Evolutionary conservation across 345 rosid genomes (phyloP).

Genomic region (Populus deltoides): DNA sequence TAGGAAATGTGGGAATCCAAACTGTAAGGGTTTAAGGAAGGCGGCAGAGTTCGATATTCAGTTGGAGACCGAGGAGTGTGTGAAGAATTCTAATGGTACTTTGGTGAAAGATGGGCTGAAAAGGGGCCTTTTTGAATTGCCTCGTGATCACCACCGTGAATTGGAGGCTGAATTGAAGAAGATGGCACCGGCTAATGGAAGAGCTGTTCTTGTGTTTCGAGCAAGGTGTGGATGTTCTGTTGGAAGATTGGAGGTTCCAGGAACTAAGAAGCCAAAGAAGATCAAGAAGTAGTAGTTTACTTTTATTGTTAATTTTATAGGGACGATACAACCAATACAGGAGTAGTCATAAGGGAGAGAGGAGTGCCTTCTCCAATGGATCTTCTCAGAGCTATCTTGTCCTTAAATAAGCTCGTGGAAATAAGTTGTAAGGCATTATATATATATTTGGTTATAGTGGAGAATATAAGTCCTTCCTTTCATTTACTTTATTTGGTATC

Average conservation of each 20-base stretch:
- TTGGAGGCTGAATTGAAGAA: slow-evolving; percentile 71
- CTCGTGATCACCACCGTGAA: slow-evolving; percentile 64
- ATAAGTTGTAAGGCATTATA: slow-evolving; percentile 44
- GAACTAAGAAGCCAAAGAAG: slow-evolving; percentile 74
- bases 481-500: slow-evolving; percentile 19
- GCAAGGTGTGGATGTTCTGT: slow-evolving; percentile 62
- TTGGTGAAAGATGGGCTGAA: slow-evolving; percentile 42
- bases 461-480: slow-evolving; percentile 38
- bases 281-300: slow-evolving; percentile 58
- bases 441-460: slow-evolving; percentile 45
- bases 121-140: slow-evolving; percentile 64
- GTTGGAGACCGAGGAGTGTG: slow-evolving; percentile 85
- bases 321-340: slow-evolving; percentile 34
- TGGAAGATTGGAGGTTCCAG: slow-evolving; percentile 87
- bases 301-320: slow-evolving; percentile 15
- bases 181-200: slow-evolving; percentile 77
- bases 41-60: slow-evolving; percentile 86
- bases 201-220: slow-evolving; percentile 64
- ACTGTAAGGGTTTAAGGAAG: slow-evolving; percentile 78
- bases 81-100: slow-evolving; percentile 48
- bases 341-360: slow-evolving; percentile 42
- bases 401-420: slow-evolving; percentile 44
- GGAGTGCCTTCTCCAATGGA: slow-evolving; percentile 37
- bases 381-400: slow-evolving; percentile 33
- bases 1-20: slow-evolving; percentile 72